Base-by-base conservation (phyloP, 148 eudicot species). In the Rhododendron williamsianum region DNA sequence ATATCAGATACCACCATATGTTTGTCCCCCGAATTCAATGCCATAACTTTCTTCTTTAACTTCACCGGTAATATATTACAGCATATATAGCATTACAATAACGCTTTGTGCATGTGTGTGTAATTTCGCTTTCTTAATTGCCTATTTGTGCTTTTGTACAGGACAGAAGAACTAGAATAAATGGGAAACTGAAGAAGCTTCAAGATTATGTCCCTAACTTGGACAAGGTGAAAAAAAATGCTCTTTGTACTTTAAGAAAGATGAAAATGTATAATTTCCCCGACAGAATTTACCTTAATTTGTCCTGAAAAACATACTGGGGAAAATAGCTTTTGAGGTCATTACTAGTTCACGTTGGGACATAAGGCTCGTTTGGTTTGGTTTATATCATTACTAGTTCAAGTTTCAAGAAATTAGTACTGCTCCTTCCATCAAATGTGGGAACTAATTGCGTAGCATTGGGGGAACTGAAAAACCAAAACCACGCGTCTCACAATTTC, bases 141-240 rank as follows among this genome's bases (percentile, higher is more conserved):
- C 51, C 73, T 15, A 84, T 63, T 76, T 65, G 11, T n/a, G 27
- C n/a, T 58, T 15, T 30, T 58, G 38, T 60, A 79, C 87, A 95
- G 98, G 98, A 95, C 71, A 90, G 98, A 85, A 91, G 98, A 87
- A 95, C 98, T 3, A 90, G 98, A 90, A 95, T 95, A 80, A 94
- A 96, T 87, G 96, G 96, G 79, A 95, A 94, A 86, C 74, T 95
- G 60, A 95, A 92, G 89, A 95, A 94, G 88, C 90, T 95, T 82
- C 98, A 95, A 84, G 98, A 94, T 41, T 94, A 94, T 86, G 98
- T 95, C 73, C 98, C 98, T 51, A 95, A 95, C 90, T 93, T 95
- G 98, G 98, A 95, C 88, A 95, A 95, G 97, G 98, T 95, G 0
- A 85, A 51, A 33, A 67, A 2, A 9, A 3, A 27, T 72, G 6